These are phyloP conservation scores for Gnomoniopsis smithogilvyi DNA, from an alignment of 2,329 filamentous ascomycete genomes.

Conservation along the genomic window DNA sequence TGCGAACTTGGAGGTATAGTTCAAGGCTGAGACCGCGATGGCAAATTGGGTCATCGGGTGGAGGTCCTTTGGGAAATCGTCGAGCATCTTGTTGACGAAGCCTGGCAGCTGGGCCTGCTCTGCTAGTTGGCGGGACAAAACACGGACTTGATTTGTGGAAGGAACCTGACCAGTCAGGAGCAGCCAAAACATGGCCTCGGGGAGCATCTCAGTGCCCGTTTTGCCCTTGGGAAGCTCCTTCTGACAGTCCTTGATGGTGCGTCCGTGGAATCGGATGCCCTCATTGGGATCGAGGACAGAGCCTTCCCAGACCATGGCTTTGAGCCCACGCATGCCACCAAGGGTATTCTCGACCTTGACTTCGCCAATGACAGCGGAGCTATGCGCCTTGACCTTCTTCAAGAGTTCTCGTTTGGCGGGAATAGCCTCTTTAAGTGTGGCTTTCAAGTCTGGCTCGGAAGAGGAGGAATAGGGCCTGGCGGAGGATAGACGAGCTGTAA, in stretches of 20 bases:
- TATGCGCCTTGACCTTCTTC: constrained; percentile 87
- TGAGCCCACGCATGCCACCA: constrained; percentile 95
- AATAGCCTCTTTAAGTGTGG: constrained; percentile 77
- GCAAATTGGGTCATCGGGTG: constrained; percentile 99
- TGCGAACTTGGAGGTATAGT: constrained; percentile 90
- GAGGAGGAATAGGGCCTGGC: constrained; percentile 66
- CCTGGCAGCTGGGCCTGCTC: constrained; percentile 78
- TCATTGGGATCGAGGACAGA: constrained; percentile 95
- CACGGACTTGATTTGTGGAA: constrained; percentile 74
- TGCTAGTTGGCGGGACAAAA: constrained; percentile 80
- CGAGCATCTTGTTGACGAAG: constrained; percentile 84
- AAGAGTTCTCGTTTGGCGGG: constrained; percentile 91
- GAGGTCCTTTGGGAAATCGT: constrained; percentile 82
- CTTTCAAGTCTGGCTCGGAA: constrained; percentile 85
- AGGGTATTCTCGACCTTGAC: constrained; percentile 93
- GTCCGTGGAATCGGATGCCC: constrained; percentile 96
- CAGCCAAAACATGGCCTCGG: constrained; percentile 99
- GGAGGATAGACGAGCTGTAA: constrained; percentile 23
- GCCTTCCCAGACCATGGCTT: constrained; percentile 98
- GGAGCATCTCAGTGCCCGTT: constrained; percentile 92
- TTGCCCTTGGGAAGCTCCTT: constrained; percentile 88
- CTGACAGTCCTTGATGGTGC: constrained; percentile 98
- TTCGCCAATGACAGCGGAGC: constrained; percentile 80
- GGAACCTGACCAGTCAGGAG: constrained; percentile 91
- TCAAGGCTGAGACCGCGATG: constrained; percentile 91